phyloP scores from a whole-genome alignment of 1,284 basidiomycete species.

The Trametes pubescens region DNA sequence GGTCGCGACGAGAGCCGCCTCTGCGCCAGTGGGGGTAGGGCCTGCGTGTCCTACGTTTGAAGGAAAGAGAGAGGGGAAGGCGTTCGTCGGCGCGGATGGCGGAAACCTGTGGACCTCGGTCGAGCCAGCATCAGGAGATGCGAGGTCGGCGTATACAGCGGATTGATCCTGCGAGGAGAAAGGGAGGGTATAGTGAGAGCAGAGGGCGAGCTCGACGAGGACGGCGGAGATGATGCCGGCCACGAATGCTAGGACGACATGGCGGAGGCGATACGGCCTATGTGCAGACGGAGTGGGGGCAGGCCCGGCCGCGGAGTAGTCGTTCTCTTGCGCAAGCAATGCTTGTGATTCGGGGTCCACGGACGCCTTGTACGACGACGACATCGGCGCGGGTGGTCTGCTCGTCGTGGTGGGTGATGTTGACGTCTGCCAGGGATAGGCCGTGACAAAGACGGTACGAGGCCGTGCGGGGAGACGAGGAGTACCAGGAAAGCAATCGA shows the following conservation, averaged over 20 bases:
- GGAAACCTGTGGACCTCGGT: slow-evolving; percentile 74
- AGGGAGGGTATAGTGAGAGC: slow-evolving; percentile 23
- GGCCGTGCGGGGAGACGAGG: no score
- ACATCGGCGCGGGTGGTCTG: slow-evolving; percentile 16
- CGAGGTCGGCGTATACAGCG: slow-evolving; percentile 41
- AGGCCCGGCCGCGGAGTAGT: slow-evolving; percentile 5
- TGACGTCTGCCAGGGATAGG: neutral
- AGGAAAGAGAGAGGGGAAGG: slow-evolving; percentile 73
- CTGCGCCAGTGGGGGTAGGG: slow-evolving; percentile 84
- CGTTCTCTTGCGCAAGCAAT: slow-evolving; percentile 26
- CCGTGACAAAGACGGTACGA: neutral
- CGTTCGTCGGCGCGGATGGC: slow-evolving; percentile 76
- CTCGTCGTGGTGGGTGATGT: slow-evolving; percentile 15
- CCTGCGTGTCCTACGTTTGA: slow-evolving; percentile 83
- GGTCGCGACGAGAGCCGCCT: slow-evolving; percentile 80
- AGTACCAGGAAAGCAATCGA: no score
- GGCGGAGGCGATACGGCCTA: slow-evolving; percentile 26
- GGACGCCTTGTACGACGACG: slow-evolving; percentile 28
- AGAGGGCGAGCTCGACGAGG: slow-evolving; percentile 31
- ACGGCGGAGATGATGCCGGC: slow-evolving; percentile 32
- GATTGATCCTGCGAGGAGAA: slow-evolving; percentile 4
- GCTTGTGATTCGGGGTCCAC: slow-evolving; percentile 29
- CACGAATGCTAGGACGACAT: slow-evolving; percentile 28
- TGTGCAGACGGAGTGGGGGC: slow-evolving; percentile 3
- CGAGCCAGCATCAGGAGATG: slow-evolving; percentile 73